Conservation (phyloP, 352 stramenopile genomes). For the Globisporangium canariense region DNA sequence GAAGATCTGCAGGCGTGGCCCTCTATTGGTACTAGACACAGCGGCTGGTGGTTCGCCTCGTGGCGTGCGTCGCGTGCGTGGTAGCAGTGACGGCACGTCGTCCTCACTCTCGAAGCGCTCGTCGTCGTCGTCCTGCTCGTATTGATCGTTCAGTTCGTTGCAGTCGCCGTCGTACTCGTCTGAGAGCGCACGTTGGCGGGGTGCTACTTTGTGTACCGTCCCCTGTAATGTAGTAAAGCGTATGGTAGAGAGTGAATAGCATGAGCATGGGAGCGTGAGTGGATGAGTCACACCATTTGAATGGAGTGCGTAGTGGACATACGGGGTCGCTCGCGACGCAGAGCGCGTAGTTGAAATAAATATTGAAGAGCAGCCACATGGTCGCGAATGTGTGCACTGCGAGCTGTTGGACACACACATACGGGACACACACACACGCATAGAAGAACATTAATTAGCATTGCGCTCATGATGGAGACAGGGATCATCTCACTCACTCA, state of each 20-base stretch:
- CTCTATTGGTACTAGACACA: slow-evolving; percentile 5
- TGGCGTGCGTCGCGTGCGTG: slow-evolving; percentile 21
- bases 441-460: background rate
- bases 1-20: slow-evolving; percentile 28
- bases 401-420: slow-evolving; percentile 18
- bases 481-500: background rate
- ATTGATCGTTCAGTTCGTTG: slow-evolving; percentile 9
- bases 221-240: slow-evolving; percentile 3
- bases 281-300: too few species aligned
- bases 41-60: background rate
- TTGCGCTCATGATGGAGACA: background rate
- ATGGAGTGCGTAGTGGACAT: background rate
- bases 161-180: slow-evolving; percentile 19
- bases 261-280: too few species aligned
- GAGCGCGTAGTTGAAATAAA: slow-evolving; percentile 76
- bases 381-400: slow-evolving; percentile 26
- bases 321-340: slow-evolving; percentile 62
- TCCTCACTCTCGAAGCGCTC: background rate
- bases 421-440: background rate
- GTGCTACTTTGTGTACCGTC: slow-evolving; percentile 1
- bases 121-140: slow-evolving; percentile 1
- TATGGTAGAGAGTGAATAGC: slow-evolving; percentile 12
- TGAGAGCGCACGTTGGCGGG: background rate
- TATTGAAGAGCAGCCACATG: slow-evolving; percentile 51
- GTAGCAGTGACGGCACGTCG: slow-evolving; percentile 17